Percentiles rank a stretch among this genome's conserved stretches.
phyloP scores from a whole-genome alignment of 2,329 filamentous ascomycete species.

The Neocucurbitaria cava region DNA sequence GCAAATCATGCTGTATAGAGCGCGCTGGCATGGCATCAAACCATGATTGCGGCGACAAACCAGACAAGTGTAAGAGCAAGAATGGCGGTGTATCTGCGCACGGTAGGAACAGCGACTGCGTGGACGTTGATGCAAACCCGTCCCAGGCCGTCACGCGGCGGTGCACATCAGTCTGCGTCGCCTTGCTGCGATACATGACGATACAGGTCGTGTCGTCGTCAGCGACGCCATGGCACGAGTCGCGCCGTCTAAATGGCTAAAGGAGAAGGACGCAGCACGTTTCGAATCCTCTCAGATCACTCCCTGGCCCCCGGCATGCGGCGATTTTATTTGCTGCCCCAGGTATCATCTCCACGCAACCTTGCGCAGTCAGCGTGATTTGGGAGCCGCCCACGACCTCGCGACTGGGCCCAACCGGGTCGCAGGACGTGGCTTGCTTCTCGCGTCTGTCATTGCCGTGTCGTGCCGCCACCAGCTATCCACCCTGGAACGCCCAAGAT shows the following conservation, averaged over 20 bases:
- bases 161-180: conserved; percentile 21
- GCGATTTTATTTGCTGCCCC: conserved; percentile 42
- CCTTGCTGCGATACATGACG: conserved; percentile 27
- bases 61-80: conserved; percentile 13
- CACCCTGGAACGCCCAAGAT: conserved; percentile 14
- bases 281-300: conserved; percentile 29
- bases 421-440: conserved; percentile 25
- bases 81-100: conserved; percentile 41
- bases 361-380: conserved; percentile 33
- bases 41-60: conserved; percentile 33
- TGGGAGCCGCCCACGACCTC: conserved; percentile 23
- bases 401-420: conserved; percentile 31
- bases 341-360: conserved; percentile 29
- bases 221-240: conserved; percentile 71
- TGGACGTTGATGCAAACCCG: neutral
- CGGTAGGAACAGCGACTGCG: neutral
- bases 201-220: conserved; percentile 28
- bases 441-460: conserved; percentile 20
- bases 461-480: conserved; percentile 28
- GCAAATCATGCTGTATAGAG: conserved; percentile 22
- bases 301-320: conserved; percentile 20
- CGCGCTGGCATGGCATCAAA: conserved; percentile 32
- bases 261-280: conserved; percentile 35
- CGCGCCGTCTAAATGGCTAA: conserved; percentile 62
- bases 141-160: conserved; percentile 22